A percentile compares a stretch with the other conserved stretches of the same genome.
Evolutionary conservation across 768 basidiomycete species (phyloP).

Genomic region (Naganishia randhawae): DNA sequence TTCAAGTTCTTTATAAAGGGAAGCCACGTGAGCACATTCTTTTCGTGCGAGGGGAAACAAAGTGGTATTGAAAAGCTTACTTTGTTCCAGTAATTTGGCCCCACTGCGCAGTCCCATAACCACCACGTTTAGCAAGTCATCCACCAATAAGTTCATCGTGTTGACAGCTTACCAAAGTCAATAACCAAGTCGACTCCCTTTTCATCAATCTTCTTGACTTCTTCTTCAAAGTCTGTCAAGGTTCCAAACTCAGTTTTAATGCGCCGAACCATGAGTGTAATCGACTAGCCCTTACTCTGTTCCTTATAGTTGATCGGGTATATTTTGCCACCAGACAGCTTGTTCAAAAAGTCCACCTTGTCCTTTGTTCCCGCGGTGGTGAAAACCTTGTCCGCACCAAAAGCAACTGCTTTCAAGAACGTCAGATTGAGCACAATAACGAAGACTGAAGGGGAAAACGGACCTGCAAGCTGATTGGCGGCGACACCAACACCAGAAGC

Average conservation of each 20-base stretch:
- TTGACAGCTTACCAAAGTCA: constrained; percentile 57
- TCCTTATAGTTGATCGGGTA: constrained; percentile 80
- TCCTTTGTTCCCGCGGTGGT: constrained; percentile 81
- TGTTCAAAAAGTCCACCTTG: constrained; percentile 68
- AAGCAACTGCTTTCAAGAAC: constrained; percentile 12
- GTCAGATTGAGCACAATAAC: neutral
- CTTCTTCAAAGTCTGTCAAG: constrained; percentile 63
- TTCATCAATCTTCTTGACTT: constrained; percentile 61
- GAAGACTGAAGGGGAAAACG: constrained; percentile 25
- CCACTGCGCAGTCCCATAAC: constrained; percentile 27
- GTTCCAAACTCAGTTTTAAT: neutral
- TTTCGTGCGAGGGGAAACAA: neutral
- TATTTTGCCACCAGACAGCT: constrained; percentile 38
- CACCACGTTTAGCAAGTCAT: neutral
- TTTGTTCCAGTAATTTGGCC: constrained; percentile 42
- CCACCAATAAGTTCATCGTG: neutral
- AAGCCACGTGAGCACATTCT: neutral
- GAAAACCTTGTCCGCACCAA: constrained; percentile 57
- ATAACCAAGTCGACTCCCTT: constrained; percentile 78
- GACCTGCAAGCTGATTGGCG: constrained; percentile 78
- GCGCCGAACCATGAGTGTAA: neutral
- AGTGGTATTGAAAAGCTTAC: neutral
- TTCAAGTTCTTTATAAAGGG: constrained; percentile 36
- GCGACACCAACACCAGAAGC: constrained; percentile 87
- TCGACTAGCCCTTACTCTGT: constrained; percentile 34